Percentiles rank a stretch among this genome's conserved stretches.
phyloP scores from a whole-genome alignment of 2,329 filamentous ascomycete species.

The Phyllosticta capitalensis region DNA sequence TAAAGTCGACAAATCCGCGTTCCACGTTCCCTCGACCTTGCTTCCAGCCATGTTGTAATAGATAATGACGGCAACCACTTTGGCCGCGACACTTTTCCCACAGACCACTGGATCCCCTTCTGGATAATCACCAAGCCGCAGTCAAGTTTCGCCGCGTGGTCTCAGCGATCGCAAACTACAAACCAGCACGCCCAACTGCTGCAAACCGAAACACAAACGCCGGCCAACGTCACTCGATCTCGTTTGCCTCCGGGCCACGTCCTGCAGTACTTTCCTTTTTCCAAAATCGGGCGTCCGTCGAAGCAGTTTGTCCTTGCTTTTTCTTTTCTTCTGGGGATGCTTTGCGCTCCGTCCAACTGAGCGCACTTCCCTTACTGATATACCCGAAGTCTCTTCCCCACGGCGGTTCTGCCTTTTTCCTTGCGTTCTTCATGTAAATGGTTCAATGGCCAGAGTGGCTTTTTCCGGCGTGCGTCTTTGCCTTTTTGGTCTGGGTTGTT shows the following conservation, averaged over 20 bases:
- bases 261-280: neutral
- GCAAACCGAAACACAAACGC: neutral
- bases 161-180: neutral
- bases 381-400: neutral
- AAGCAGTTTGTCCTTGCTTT: neutral
- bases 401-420: neutral
- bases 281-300: neutral
- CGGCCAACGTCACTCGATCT: neutral
- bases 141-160: neutral
- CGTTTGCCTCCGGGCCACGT: neutral
- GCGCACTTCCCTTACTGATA: neutral
- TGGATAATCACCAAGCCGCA: neutral
- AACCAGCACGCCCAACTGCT: neutral
- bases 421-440: neutral
- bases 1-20: slow-evolving; percentile 30
- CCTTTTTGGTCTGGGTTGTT: neutral
- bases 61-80: neutral
- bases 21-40: neutral
- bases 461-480: neutral
- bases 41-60: neutral
- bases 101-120: neutral
- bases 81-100: neutral
- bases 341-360: neutral
- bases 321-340: neutral
- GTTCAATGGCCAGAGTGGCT: neutral